Evolutionary conservation across 2,329 filamentous ascomycete genomes (phyloP), one percentile per base, ranked within the genome.

Genomic region (Penicillium freii): DNA sequence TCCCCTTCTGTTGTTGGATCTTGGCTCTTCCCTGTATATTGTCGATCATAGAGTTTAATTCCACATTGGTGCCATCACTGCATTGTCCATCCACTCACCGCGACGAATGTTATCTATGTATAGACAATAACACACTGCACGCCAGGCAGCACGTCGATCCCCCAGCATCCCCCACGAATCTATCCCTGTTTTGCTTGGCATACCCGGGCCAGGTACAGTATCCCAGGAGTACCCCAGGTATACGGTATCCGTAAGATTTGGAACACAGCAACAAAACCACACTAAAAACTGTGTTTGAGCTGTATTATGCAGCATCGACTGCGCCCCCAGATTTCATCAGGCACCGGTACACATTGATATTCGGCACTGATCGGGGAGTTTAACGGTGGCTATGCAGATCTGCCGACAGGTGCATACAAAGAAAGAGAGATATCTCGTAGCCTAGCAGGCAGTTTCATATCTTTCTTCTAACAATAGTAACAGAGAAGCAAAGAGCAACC

Each of bases 361-460:
- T 27, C 42, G 54, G 27, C 21, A 40, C 10, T 46, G n/a, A 21
- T 27, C 48, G 31, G 49, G 49, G 34, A 31, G 13, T 53, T 53
- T 13, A 56, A 42, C 42, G 49, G 49, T 46, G 54, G 54, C 54
- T 56, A 56, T 56, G 54, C 54, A 56, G 42, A 42, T 51, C 45
- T 56, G 47, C 42, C 34, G 42, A 53, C 19, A 51, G 31, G 11
- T 25, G 45, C 46, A 50, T 34, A 27, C 9, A 15, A 8, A 21
- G 23, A 31, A 31, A 25, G 23, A 42, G 15, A 34, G 21, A 43
- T 56, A 43, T 47, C 6, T 47, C 36, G 49, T 53, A 56, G 54
- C 54, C 54, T 53, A 44, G 34, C 43, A 53, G 54, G 54, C 49
- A 53, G 43, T 42, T 42, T 56, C 13, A 42, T 47, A 56, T 31